Evolutionary conservation across 129 eudicot species (phyloP).

Genomic region (Artemisia annua): DNA sequence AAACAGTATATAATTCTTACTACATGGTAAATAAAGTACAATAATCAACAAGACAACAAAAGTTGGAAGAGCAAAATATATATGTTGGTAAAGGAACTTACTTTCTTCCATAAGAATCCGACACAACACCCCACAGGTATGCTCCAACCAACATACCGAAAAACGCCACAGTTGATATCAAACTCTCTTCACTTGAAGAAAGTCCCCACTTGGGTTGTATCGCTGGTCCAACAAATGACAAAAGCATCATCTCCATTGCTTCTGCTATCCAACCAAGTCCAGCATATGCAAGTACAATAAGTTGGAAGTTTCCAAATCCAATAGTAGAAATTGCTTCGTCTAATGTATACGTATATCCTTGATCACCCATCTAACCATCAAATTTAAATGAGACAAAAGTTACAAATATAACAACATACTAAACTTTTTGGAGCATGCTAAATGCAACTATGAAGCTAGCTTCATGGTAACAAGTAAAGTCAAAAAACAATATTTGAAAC

Average conservation of each 20-base stretch:
- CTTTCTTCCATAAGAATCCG: constrained; percentile 67
- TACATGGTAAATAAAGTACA: too few relatives aligned
- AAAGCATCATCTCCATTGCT: constrained; percentile 77
- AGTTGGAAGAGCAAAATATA: too few relatives aligned
- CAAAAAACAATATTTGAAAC: too few relatives aligned
- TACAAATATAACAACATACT: not conserved
- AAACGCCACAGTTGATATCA: constrained; percentile 69
- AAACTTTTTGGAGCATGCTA: not conserved
- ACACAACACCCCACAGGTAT: constrained; percentile 57
- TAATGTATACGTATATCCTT: constrained; percentile 41
- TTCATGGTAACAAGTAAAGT: too few relatives aligned
- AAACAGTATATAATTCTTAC: too few relatives aligned
- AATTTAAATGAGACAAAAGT: too few relatives aligned
- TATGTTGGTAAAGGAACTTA: constrained; percentile 2
- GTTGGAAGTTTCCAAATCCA: constrained; percentile 72
- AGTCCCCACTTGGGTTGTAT: constrained; percentile 67
- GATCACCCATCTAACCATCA: constrained; percentile 47
- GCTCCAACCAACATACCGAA: constrained; percentile 77
- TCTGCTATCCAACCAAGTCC: constrained; percentile 68
- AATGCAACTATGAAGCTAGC: too few relatives aligned
- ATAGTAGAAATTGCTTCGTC: constrained; percentile 60
- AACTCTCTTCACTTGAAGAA: constrained; percentile 58
- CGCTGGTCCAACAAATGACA: constrained; percentile 70
- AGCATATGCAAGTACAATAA: constrained; percentile 56
- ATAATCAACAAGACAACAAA: too few relatives aligned